A percentile compares a stretch with the other conserved stretches of the same genome.
phyloP scores from a whole-genome alignment of 2,329 filamentous ascomycete genomes.

The Fusarium albidum region DNA sequence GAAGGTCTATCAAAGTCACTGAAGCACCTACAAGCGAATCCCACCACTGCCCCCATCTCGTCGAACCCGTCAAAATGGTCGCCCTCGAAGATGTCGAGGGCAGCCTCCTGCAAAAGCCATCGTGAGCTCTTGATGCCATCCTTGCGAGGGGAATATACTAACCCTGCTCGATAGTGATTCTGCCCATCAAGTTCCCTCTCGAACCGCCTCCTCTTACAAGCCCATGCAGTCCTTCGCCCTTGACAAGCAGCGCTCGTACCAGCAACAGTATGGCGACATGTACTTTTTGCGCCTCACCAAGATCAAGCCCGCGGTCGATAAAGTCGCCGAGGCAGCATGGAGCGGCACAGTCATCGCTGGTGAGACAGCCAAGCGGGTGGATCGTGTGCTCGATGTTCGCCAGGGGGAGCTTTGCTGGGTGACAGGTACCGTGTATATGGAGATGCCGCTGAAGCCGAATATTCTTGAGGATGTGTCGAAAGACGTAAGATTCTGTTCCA shows the following conservation, averaged over 20 bases:
- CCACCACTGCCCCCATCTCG: not conserved
- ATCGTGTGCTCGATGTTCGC: slow-evolving; percentile 91
- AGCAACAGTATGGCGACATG: slow-evolving; percentile 97
- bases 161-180: slow-evolving; percentile 41
- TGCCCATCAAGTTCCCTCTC: slow-evolving; percentile 54
- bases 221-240: slow-evolving; percentile 79
- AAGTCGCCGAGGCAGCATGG: slow-evolving; percentile 79
- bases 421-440: slow-evolving; percentile 93
- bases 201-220: slow-evolving; percentile 70
- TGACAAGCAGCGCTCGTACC: slow-evolving; percentile 76
- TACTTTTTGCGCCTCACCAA: slow-evolving; percentile 92
- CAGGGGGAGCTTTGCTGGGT: slow-evolving; percentile 98
- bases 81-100: slow-evolving; percentile 44
- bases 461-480: slow-evolving; percentile 95
- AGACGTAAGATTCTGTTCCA: slow-evolving; percentile 65
- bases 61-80: slow-evolving; percentile 42
- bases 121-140: slow-evolving; percentile 36
- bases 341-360: slow-evolving; percentile 78
- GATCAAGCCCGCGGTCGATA: slow-evolving; percentile 84
- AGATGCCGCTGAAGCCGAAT: slow-evolving; percentile 95
- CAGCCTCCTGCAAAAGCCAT: slow-evolving; percentile 45
- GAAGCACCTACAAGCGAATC: not conserved
- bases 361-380: slow-evolving; percentile 77
- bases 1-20: too few relatives aligned
- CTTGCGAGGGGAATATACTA: not conserved